Conservation (phyloP, 345 rosid genomes). For the Hirschfeldia incana region DNA sequence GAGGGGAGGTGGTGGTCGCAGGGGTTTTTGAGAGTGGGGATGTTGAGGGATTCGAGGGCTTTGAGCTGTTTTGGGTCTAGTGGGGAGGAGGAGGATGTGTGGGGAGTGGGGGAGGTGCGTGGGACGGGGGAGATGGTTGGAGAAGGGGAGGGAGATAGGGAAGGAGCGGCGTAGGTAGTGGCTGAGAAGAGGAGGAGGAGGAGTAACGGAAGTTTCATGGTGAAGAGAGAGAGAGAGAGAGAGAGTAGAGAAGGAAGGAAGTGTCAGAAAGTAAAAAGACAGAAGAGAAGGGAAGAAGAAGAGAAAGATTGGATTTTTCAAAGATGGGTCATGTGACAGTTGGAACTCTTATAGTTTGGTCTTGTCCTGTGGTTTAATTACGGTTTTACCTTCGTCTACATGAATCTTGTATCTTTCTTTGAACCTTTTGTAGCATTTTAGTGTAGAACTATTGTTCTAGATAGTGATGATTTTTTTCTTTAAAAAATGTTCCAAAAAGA, state of each 20-base stretch:
- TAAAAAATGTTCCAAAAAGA: neutral
- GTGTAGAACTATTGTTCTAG: neutral
- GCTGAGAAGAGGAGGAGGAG: constrained; percentile 35
- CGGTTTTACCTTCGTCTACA: constrained; percentile 14
- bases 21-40: constrained; percentile 65
- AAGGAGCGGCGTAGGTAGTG: constrained; percentile 36
- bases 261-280: constrained; percentile 29
- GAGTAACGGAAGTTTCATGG: constrained; percentile 49
- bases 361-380: constrained; percentile 23
- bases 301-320: constrained; percentile 34
- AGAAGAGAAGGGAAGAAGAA: neutral
- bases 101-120: constrained; percentile 15
- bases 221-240: constrained; percentile 32
- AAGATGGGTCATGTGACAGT: constrained; percentile 45
- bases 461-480: neutral
- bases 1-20: constrained; percentile 57
- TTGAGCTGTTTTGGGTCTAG: constrained; percentile 76
- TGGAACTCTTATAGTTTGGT: constrained; percentile 17
- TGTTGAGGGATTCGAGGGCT: constrained; percentile 73
- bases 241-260: neutral
- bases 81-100: constrained; percentile 42
- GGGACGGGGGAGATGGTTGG: constrained; percentile 27
- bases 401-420: neutral
- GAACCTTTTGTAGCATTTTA: neutral
- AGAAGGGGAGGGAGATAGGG: constrained; percentile 40